Conservation (phyloP, 306 rosid genomes). For the Castanea mollissima region DNA sequence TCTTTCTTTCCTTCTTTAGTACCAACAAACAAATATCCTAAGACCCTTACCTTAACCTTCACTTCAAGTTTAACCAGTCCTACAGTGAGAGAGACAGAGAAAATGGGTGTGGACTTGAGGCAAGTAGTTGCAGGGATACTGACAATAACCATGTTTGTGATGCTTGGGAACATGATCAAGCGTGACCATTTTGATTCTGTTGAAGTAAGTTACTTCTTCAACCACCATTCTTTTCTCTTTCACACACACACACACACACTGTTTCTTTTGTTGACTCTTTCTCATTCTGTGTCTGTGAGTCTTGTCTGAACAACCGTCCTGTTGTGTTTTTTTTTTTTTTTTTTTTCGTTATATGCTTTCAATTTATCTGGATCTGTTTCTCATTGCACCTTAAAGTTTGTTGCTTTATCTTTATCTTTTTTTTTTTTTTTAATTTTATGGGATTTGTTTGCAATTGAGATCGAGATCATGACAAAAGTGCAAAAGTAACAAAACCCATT, state of each 20-base stretch:
- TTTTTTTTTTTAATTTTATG: slow-evolving; percentile 1
- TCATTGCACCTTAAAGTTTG: neutral
- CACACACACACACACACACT: neutral
- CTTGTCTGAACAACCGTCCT: neutral
- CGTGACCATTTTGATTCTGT: slow-evolving; percentile 95
- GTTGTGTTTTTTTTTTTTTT: neutral
- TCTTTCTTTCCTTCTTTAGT: no score
- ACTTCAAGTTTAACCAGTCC: no score
- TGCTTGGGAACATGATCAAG: slow-evolving; percentile 98
- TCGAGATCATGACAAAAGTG: neutral
- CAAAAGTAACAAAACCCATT: neutral
- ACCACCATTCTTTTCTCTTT: neutral
- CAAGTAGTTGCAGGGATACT: slow-evolving; percentile 91
- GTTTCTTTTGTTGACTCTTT: neutral
- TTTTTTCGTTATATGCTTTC: neutral
- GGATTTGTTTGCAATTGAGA: neutral
- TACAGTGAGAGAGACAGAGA: slow-evolving; percentile 16
- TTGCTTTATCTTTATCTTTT: neutral
- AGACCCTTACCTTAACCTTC: neutral
- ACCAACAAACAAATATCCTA: neutral
- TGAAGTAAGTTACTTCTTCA: slow-evolving; percentile 38
- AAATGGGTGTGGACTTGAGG: slow-evolving; percentile 94
- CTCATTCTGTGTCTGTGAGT: neutral
- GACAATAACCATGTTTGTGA: slow-evolving; percentile 88
- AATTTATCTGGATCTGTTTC: neutral